phyloP scores from a whole-genome alignment of 768 basidiomycete species.

The Psilocybe subaeruginosa region DNA sequence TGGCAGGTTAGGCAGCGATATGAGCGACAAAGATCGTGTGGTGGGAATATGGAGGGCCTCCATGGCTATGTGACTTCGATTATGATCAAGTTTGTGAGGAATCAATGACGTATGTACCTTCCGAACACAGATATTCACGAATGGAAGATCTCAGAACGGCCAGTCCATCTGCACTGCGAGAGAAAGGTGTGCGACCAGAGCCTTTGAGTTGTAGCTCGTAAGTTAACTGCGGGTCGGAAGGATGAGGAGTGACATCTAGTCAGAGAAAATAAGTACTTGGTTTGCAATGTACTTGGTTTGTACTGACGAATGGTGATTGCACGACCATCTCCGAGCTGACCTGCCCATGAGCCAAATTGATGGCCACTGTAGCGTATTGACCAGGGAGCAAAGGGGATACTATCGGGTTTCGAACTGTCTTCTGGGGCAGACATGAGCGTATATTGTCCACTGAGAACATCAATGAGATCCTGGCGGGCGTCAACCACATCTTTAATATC shows the following conservation, averaged over 20 bases:
- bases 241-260: slow-evolving; percentile 79
- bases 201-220: slow-evolving; percentile 97
- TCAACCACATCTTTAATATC: slow-evolving; percentile 36
- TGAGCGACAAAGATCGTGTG: slow-evolving; percentile 81
- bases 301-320: slow-evolving; percentile 78
- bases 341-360: slow-evolving; percentile 89
- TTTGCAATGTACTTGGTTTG: not conserved
- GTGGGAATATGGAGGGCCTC: slow-evolving; percentile 86
- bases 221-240: slow-evolving; percentile 49
- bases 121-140: slow-evolving; percentile 91
- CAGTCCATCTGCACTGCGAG: slow-evolving; percentile 89
- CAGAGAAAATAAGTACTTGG: not conserved
- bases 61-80: slow-evolving; percentile 36
- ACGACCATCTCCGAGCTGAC: slow-evolving; percentile 94
- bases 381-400: slow-evolving; percentile 71
- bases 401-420: slow-evolving; percentile 14
- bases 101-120: slow-evolving; percentile 51
- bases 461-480: slow-evolving; percentile 72
- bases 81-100: not conserved
- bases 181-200: slow-evolving; percentile 92
- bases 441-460: slow-evolving; percentile 79
- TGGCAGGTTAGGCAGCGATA: slow-evolving; percentile 70
- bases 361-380: slow-evolving; percentile 90
- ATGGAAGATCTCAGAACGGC: slow-evolving; percentile 95
- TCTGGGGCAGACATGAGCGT: slow-evolving; percentile 57